phyloP scores from a whole-genome alignment of 2,329 filamentous ascomycete genomes.

The Ophiosphaerella narmari region DNA sequence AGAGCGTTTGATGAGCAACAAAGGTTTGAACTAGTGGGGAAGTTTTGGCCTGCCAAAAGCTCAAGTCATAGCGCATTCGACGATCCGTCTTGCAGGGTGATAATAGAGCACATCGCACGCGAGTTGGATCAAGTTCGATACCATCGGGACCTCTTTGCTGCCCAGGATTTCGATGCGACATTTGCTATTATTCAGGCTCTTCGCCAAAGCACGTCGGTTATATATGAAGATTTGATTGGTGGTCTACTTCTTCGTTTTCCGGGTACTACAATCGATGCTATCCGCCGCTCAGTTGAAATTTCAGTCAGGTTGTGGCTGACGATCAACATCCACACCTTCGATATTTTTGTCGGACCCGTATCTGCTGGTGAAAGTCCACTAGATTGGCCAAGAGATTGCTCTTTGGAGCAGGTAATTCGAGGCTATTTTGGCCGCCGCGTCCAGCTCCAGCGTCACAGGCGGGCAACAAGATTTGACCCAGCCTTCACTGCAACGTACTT shows the following conservation, averaged over 20 bases:
- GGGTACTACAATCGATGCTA: not conserved
- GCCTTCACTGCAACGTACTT: constrained; percentile 15
- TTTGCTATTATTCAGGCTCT: constrained; percentile 3
- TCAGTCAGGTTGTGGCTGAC: constrained; percentile 14
- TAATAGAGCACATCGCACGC: constrained; percentile 2
- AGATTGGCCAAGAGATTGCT: constrained; percentile 6
- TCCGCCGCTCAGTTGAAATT: constrained; percentile 13
- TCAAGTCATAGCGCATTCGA: not conserved
- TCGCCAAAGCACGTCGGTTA: not conserved
- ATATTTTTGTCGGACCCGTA: constrained; percentile 9
- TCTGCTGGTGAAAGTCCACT: constrained; percentile 7
- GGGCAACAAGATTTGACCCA: constrained; percentile 3
- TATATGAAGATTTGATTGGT: not conserved
- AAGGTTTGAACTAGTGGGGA: not conserved
- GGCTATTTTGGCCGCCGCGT: not conserved
- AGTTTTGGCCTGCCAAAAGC: not conserved
- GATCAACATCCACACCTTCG: constrained; percentile 10
- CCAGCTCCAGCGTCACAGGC: not conserved
- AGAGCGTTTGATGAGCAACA: not conserved
- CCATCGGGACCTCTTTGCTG: constrained; percentile 5
- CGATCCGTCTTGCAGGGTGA: not conserved
- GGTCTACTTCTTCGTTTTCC: not conserved
- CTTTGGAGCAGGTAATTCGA: constrained; percentile 3
- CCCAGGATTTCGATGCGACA: constrained; percentile 1
- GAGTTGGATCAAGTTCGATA: constrained; percentile 6